These are phyloP conservation scores for Vaccinium corymbosum DNA, from an alignment of 148 eudicot species.

Conservation along the genomic window DNA sequence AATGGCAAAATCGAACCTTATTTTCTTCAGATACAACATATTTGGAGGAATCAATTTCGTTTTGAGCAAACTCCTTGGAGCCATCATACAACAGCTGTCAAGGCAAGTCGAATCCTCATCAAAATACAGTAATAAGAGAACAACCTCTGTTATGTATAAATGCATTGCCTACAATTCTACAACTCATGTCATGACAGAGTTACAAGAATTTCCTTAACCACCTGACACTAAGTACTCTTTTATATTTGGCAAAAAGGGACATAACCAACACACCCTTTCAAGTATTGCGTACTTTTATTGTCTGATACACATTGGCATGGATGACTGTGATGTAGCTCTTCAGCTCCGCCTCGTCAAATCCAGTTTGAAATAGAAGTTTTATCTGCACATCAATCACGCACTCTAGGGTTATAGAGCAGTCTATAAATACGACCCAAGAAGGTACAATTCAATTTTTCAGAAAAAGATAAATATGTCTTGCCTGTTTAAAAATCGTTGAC, in stretches of 20 bases:
- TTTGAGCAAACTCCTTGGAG: conserved; percentile 75
- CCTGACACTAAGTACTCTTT: conserved; percentile 19
- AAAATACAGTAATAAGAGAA: not conserved
- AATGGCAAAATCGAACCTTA: conserved; percentile 47
- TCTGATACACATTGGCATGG: conserved; percentile 94
- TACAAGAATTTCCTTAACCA: not conserved
- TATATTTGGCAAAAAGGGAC: conserved; percentile 27
- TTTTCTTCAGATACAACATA: conserved; percentile 62
- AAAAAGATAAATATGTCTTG: conserved; percentile 25
- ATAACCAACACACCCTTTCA: conserved; percentile 76
- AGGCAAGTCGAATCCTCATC: conserved; percentile 1
- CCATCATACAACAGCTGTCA: conserved; percentile 78
- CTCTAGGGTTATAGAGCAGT: not conserved
- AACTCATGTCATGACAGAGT: conserved; percentile 1
- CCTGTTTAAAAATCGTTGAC: conserved; percentile 97
- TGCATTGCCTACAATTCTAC: not conserved
- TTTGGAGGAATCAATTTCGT: conserved; percentile 48
- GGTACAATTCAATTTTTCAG: not conserved
- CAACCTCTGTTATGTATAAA: not conserved
- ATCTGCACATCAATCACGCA: conserved; percentile 48
- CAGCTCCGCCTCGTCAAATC: conserved; percentile 83
- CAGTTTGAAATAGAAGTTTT: conserved; percentile 85
- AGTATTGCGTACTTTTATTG: conserved; percentile 89
- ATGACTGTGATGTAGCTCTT: conserved; percentile 75
- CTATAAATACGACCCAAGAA: not conserved